Base-by-base conservation (phyloP, 2,329 filamentous ascomycete species). In the Elsinoe ampelina region DNA sequence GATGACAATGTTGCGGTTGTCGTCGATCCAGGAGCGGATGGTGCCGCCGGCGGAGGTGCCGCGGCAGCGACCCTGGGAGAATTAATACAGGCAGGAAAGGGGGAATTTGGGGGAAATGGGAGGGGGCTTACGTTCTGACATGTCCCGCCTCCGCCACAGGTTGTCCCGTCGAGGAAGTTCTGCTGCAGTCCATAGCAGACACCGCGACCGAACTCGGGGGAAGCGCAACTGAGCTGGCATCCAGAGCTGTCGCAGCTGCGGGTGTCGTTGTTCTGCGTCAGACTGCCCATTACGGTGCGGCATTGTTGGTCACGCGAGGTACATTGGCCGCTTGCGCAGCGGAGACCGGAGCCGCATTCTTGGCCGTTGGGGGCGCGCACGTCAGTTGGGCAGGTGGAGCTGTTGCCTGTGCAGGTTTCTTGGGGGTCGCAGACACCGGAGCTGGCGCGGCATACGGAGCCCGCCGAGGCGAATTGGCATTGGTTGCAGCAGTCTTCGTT, bases 261-360 rank as follows among this genome's bases (percentile, higher is more conserved):
- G 1, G 89, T 95, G 65, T 89, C 81, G 72, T 90, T 92, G 68
- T 79, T 81, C 57, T 81, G 78, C 0, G 84, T 85, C 60, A 86
- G 80, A 26, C 80, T 82, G 35, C 89, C 90, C 78, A 95, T 87
- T 48, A 95, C 78, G 10, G 83, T 86, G 70, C 85, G 84, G 75
- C 93, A 98, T 73, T 98, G 93, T 66, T 85, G 79, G 70, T 96
- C 84, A 61, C 93, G 85, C 55, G 87, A 93, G 2, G 93, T 98
- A 71, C 93, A 98, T 72, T 97, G 92, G 11, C 93, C 93, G 45
- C 87, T 91, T 30, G 93, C 89, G 68, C 93, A 98, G 32, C 81
- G 73, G 32, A 97, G 79, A 1, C 80, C 79, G 52, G 75, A 73
- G 34, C 89, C 89, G 67, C 93, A 98, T 15, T 73, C 72, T 3